phyloP scores from a whole-genome alignment of 169 alveolate genomes.

The Cryptosporidium muris region DNA sequence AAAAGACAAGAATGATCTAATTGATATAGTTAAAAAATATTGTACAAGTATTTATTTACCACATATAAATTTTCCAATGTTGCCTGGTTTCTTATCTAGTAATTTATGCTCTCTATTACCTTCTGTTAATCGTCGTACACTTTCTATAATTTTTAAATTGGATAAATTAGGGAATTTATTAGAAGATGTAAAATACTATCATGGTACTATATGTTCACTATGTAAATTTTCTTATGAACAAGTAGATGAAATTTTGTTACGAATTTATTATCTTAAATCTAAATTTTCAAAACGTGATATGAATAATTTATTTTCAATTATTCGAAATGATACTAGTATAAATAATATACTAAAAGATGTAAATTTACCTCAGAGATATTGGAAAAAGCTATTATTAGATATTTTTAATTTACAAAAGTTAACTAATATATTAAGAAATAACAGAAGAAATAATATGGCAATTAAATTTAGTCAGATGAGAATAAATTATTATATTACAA shows the following conservation, averaged over 20 bases:
- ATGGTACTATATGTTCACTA: conserved; percentile 75
- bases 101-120: conserved; percentile 80
- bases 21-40: not conserved
- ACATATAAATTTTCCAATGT: conserved; percentile 80
- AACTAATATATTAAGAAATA: not conserved
- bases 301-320: not conserved
- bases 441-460: not conserved
- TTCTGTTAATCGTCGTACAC: conserved; percentile 77
- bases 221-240: conserved; percentile 79
- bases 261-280: not conserved
- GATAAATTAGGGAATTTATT: conserved; percentile 73
- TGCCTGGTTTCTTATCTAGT: conserved; percentile 79
- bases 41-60: conserved; percentile 81
- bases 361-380: not conserved
- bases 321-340: not conserved
- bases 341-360: not conserved
- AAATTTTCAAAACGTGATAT: not conserved
- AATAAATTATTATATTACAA: not conserved
- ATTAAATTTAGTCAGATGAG: conserved; percentile 7
- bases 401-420: conserved; percentile 3
- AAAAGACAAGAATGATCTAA: not conserved
- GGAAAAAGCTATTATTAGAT: not conserved
- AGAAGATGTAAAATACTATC: conserved; percentile 70
- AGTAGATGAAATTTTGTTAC: conserved; percentile 72
- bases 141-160: conserved; percentile 79